Evolutionary conservation across 495 filamentous ascomycete genomes (phyloP).

Genomic region (Penicillium maclennaniae): DNA sequence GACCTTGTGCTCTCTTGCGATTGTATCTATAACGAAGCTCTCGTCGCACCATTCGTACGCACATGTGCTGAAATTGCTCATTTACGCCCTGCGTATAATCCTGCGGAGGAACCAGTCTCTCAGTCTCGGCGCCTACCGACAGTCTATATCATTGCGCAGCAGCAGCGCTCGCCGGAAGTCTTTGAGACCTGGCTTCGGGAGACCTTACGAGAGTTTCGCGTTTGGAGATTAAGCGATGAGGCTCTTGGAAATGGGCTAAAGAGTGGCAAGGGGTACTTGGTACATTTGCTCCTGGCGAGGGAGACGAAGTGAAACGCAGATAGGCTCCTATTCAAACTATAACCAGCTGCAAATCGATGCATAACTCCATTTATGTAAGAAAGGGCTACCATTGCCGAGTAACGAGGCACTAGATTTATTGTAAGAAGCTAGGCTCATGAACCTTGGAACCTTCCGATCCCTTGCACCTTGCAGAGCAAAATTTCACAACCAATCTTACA

Average conservation of each 20-base stretch:
- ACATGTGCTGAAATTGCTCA: conserved; percentile 77
- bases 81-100: conserved; percentile 39
- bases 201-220: conserved; percentile 61
- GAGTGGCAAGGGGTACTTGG: conserved; percentile 45
- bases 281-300: conserved; percentile 38
- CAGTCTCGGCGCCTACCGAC: conserved; percentile 40
- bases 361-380: background rate
- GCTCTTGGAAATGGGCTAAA: conserved; percentile 53
- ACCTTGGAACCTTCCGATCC: background rate
- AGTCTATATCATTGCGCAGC: conserved; percentile 75
- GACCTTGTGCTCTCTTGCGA: conserved; percentile 77
- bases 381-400: background rate
- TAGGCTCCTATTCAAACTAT: background rate
- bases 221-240: conserved; percentile 72
- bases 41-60: conserved; percentile 77
- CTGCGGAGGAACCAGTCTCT: conserved; percentile 1
- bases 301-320: conserved; percentile 1
- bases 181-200: conserved; percentile 76
- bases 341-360: background rate
- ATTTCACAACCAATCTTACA: background rate
- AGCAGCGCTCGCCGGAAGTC: conserved; percentile 76
- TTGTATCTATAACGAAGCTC: conserved; percentile 84
- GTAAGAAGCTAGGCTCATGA: background rate
- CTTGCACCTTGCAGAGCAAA: background rate
- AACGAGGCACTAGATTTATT: background rate